phyloP scores from a whole-genome alignment of 1,284 basidiomycete genomes.

The Schizophyllum commune region DNA sequence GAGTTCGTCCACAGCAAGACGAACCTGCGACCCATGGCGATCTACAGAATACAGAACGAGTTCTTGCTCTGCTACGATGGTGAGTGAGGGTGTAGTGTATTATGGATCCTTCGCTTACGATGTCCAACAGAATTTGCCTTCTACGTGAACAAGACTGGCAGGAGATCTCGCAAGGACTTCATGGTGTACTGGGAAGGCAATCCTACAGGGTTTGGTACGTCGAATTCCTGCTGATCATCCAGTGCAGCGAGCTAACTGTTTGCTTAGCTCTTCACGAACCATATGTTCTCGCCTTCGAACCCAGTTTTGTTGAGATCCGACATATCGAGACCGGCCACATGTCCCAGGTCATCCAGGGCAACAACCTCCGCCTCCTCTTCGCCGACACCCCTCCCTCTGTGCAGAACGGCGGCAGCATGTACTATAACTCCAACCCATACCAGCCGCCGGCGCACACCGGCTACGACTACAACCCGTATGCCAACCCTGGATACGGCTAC shows the following conservation, averaged over 20 bases:
- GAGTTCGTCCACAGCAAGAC: slow-evolving; percentile 93
- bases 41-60: slow-evolving; percentile 95
- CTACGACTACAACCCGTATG: slow-evolving; percentile 10
- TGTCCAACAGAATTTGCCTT: slow-evolving; percentile 83
- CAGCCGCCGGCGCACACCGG: slow-evolving; percentile 14
- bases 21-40: slow-evolving; percentile 88
- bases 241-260: neutral
- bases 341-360: slow-evolving; percentile 93
- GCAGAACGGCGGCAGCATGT: slow-evolving; percentile 32
- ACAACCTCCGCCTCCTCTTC: slow-evolving; percentile 84
- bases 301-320: slow-evolving; percentile 93
- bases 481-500: slow-evolving; percentile 20
- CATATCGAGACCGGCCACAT: slow-evolving; percentile 91
- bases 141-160: slow-evolving; percentile 96
- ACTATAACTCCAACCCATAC: slow-evolving; percentile 31
- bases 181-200: slow-evolving; percentile 96
- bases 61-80: slow-evolving; percentile 98
- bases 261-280: slow-evolving; percentile 86
- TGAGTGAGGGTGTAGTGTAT: slow-evolving; percentile 28
- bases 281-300: slow-evolving; percentile 95
- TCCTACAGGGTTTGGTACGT: slow-evolving; percentile 88
- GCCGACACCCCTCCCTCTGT: slow-evolving; percentile 91
- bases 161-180: slow-evolving; percentile 85
- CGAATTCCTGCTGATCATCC: slow-evolving; percentile 2
- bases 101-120: slow-evolving; percentile 7